Evolutionary conservation across 208 protist genomes (phyloP).

Genomic region (Crithidia thermophila): DNA sequence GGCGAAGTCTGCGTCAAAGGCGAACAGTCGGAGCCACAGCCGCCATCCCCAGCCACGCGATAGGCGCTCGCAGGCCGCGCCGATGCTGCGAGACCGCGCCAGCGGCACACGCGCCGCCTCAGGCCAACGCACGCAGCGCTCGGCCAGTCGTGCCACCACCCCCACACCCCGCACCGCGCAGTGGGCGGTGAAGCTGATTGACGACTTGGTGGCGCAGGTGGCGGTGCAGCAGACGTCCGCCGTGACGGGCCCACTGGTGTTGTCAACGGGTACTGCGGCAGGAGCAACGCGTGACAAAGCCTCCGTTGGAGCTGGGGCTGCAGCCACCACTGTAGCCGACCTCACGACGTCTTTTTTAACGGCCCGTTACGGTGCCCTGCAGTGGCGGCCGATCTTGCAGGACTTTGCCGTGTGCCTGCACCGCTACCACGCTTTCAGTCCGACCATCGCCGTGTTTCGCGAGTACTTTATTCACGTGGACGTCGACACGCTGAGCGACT

Average conservation of each 20-base stretch:
- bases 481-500: conserved; percentile 29
- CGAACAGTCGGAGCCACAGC: too few relatives aligned
- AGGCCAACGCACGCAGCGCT: too few relatives aligned
- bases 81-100: too few relatives aligned
- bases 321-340: conserved; percentile 34
- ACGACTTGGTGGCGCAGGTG: conserved; percentile 27
- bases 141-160: too few relatives aligned
- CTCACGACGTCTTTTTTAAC: conserved; percentile 35
- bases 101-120: too few relatives aligned
- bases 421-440: conserved; percentile 37
- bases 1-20: too few relatives aligned
- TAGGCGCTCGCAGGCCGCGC: too few relatives aligned
- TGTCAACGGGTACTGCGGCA: not conserved
- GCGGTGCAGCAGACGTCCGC: conserved; percentile 26
- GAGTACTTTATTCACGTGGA: conserved; percentile 48
- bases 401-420: conserved; percentile 46
- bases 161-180: conserved; percentile 22
- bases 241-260: not conserved
- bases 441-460: conserved; percentile 43
- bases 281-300: not conserved
- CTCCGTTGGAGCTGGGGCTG: too few relatives aligned
- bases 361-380: conserved; percentile 41
- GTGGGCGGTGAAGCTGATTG: conserved; percentile 40
- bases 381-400: conserved; percentile 44
- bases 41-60: too few relatives aligned